phyloP scores from a whole-genome alignment of 148 eudicot species.

The Cornus controversa region DNA sequence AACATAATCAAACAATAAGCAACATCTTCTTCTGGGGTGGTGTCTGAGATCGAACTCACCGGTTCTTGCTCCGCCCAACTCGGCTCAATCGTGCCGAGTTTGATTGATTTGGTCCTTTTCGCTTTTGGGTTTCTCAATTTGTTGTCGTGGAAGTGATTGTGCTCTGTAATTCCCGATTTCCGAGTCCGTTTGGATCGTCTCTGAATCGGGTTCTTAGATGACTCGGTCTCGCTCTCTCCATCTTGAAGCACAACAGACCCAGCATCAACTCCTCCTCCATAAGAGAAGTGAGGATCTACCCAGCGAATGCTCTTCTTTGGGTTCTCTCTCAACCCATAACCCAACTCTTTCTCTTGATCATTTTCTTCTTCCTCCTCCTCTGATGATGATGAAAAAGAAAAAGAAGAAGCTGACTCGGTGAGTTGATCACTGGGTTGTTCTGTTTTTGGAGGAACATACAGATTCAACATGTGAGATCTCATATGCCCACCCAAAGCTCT shows the following conservation, averaged over 20 bases:
- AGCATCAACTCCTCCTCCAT: background rate
- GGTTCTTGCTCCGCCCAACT: constrained; percentile 19
- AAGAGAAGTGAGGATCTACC: constrained; percentile 35
- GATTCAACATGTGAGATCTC: constrained; percentile 75
- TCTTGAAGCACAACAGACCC: constrained; percentile 30
- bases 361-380: constrained; percentile 22
- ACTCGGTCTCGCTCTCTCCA: constrained; percentile 62
- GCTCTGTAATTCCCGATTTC: constrained; percentile 22
- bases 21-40: constrained; percentile 62
- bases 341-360: constrained; percentile 19
- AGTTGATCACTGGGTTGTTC: constrained; percentile 7
- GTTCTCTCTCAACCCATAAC: constrained; percentile 30
- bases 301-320: constrained; percentile 31
- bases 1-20: constrained; percentile 77
- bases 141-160: background rate
- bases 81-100: background rate
- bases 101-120: constrained; percentile 1
- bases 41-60: constrained; percentile 55
- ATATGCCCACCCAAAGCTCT: constrained; percentile 91
- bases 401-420: constrained; percentile 10
- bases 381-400: constrained; percentile 14
- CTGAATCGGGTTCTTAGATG: constrained; percentile 38
- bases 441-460: constrained; percentile 18
- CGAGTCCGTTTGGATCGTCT: constrained; percentile 48
- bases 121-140: background rate